phyloP scores from a whole-genome alignment of 495 filamentous ascomycete genomes.

The Hyaloscypha bicolor region DNA sequence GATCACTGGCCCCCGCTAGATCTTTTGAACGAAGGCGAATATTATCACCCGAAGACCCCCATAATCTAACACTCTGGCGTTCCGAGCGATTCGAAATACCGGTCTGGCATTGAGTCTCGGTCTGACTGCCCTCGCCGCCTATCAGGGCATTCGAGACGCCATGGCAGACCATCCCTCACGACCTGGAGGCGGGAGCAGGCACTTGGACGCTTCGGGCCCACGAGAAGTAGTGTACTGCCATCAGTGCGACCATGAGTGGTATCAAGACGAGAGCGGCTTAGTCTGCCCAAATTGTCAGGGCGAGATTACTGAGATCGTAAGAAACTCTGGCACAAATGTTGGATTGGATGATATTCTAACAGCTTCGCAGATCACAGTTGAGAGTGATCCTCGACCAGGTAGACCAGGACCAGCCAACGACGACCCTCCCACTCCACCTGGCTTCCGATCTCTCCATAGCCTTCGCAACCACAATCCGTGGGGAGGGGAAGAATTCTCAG shows the following conservation, averaged over 20 bases:
- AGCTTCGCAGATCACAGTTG: slow-evolving; percentile 38
- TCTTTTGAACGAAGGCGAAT: slow-evolving; percentile 6
- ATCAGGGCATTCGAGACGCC: slow-evolving; percentile 42
- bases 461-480: slow-evolving; percentile 41
- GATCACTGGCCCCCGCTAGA: not conserved
- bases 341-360: slow-evolving; percentile 29
- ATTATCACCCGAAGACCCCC: not conserved
- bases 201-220: slow-evolving; percentile 44
- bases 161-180: slow-evolving; percentile 37
- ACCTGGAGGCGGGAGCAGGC: slow-evolving; percentile 7
- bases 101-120: slow-evolving; percentile 53
- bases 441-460: slow-evolving; percentile 27
- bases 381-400: slow-evolving; percentile 42
- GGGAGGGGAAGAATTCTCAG: slow-evolving; percentile 41
- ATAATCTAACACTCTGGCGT: slow-evolving; percentile 43
- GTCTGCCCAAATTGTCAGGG: slow-evolving; percentile 74
- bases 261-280: slow-evolving; percentile 63
- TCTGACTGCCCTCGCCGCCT: slow-evolving; percentile 48
- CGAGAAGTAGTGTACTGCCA: slow-evolving; percentile 84
- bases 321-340: slow-evolving; percentile 32
- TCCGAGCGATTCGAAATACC: slow-evolving; percentile 46
- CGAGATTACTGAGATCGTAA: slow-evolving; percentile 85
- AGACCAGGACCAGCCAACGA: slow-evolving; percentile 11
- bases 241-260: slow-evolving; percentile 78
- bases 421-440: slow-evolving; percentile 43